Conservation (phyloP, 495 filamentous ascomycete genomes). For the Glonium stellatum region DNA sequence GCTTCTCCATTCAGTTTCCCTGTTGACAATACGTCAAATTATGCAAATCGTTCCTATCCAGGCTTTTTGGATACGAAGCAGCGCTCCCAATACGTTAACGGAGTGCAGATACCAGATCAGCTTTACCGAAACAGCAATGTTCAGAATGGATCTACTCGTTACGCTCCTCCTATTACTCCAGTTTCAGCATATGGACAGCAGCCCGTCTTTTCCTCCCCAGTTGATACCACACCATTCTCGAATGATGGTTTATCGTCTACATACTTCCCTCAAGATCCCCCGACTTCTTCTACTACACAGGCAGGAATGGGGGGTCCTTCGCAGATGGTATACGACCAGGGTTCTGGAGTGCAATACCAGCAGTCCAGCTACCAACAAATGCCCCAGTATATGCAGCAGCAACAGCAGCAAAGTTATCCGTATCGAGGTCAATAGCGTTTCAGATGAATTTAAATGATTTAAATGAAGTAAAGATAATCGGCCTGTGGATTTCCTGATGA, state of each 20-base stretch:
- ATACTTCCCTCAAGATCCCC: slow-evolving; percentile 26
- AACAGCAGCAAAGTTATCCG: slow-evolving; percentile 18
- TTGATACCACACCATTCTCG: slow-evolving; percentile 20
- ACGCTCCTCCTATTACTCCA: slow-evolving; percentile 19
- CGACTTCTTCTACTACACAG: neutral
- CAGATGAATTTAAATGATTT: neutral
- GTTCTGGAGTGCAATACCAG: slow-evolving; percentile 10
- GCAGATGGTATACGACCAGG: slow-evolving; percentile 15
- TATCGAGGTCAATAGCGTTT: slow-evolving; percentile 21
- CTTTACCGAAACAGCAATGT: slow-evolving; percentile 20
- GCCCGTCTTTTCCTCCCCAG: slow-evolving; percentile 25
- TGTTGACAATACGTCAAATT: slow-evolving; percentile 5
- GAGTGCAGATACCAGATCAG: slow-evolving; percentile 21
- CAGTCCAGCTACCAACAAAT: slow-evolving; percentile 21
- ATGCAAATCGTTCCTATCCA: slow-evolving; percentile 19
- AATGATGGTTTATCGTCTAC: slow-evolving; percentile 16
- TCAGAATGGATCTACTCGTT: slow-evolving; percentile 18
- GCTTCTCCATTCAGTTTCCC: slow-evolving; percentile 13
- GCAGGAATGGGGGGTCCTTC: neutral
- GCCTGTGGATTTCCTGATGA: neutral
- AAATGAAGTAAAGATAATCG: neutral
- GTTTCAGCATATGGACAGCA: slow-evolving; percentile 20
- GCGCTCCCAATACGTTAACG: slow-evolving; percentile 17
- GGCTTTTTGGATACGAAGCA: slow-evolving; percentile 20
- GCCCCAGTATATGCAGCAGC: slow-evolving; percentile 15